These are phyloP conservation scores for Pseudonitzschia multistriata DNA, from an alignment of 108 stramenopile species.

Conservation along the genomic window DNA sequence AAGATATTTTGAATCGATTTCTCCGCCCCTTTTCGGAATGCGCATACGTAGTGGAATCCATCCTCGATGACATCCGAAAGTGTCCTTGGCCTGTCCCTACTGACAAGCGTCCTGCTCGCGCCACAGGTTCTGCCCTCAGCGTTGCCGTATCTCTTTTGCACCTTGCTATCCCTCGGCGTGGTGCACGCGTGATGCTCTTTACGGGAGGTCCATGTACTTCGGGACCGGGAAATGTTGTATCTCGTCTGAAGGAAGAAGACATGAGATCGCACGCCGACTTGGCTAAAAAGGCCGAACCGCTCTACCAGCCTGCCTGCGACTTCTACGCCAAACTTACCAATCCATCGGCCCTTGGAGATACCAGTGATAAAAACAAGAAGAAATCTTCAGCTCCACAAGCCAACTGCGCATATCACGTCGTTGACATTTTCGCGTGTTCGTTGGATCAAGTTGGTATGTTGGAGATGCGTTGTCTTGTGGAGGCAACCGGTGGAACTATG, in stretches of 20 bases:
- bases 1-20: slow-evolving; percentile 84
- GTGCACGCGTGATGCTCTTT: slow-evolving; percentile 96
- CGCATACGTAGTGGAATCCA: slow-evolving; percentile 87
- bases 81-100: slow-evolving; percentile 96
- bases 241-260: slow-evolving; percentile 83
- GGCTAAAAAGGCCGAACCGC: slow-evolving; percentile 84
- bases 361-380: slow-evolving; percentile 30
- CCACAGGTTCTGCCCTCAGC: slow-evolving; percentile 89
- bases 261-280: slow-evolving; percentile 93
- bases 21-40: slow-evolving; percentile 93
- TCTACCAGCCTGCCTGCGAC: slow-evolving; percentile 90
- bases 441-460: slow-evolving; percentile 97
- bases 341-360: slow-evolving; percentile 23
- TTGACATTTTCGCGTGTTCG: slow-evolving; percentile 98
- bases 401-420: slow-evolving; percentile 77
- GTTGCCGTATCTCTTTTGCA: slow-evolving; percentile 91
- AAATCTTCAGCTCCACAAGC: slow-evolving; percentile 27
- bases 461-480: slow-evolving; percentile 92
- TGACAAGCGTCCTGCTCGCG: slow-evolving; percentile 91
- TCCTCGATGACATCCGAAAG: slow-evolving; percentile 94
- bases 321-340: slow-evolving; percentile 89
- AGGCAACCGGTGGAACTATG: slow-evolving; percentile 96
- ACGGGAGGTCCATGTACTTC: slow-evolving; percentile 95
- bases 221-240: slow-evolving; percentile 93
- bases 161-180: slow-evolving; percentile 86